Evolutionary conservation across 2,329 filamentous ascomycete genomes (phyloP), one percentile per base, ranked within the genome.

Genomic region (Fonsecaea nubica): DNA sequence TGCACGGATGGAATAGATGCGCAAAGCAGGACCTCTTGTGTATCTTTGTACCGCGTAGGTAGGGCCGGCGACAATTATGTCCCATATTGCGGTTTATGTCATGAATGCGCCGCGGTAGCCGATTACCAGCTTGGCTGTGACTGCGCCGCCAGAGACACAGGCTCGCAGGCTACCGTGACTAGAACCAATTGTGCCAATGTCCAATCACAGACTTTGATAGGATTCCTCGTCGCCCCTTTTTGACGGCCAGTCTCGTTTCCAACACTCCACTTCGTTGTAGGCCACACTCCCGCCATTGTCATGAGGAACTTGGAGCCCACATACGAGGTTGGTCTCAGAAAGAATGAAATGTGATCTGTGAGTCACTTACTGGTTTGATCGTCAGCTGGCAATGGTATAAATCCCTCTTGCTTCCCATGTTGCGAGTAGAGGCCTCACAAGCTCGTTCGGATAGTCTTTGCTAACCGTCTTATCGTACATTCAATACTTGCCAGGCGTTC

Each of bases 371-470:
- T 61, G 21, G 12, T n/a, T 30, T 42, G 13, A 6, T 21, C 42
- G 45, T 21, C 48, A 54, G 45, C 33, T 40, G 40, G 13, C n/a
- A 55, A 54, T 10, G 21, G 58, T 54, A 61, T 61, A 61, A 61
- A 35, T 8, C 2, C 32, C 6, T 25, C 18, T 35, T 21, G 2
- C 32, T 18, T 36, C n/a, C 21, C 30, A n/a, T 60, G 25, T 33
- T 42, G 3, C 56, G 32, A 10, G 10, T 5, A 18, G 40, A 2
- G 45, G 10, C 45, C 4, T 21, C 12, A 4, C 45, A 50, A 50
- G 18, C 21, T 45, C n/a, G 6, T 45, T 13, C 15, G 13, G 15
- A 4, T 50, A 12, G 4, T 8, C 53, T 55, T 33, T 8, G 8
- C 12, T 7, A 15, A 8, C 42, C 15, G 18, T 18, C 4, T 59